Percentiles rank a stretch among this genome's conserved stretches.
Evolutionary conservation across 2,329 filamentous ascomycete species (phyloP).

Genomic region (Rhinocladiella similis): DNA sequence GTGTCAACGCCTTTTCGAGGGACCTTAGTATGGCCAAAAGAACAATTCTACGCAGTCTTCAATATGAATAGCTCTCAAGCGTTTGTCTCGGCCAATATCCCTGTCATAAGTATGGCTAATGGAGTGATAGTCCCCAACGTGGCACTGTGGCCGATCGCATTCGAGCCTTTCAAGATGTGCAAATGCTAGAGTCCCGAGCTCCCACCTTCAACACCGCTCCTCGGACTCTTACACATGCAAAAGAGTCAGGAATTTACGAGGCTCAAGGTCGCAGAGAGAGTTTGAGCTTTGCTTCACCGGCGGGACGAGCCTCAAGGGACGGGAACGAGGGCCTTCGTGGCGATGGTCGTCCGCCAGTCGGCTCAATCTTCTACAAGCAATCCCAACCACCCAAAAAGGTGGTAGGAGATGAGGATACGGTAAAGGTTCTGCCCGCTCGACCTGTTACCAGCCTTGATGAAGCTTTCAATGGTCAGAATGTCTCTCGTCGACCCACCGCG

Average conservation of each 20-base stretch:
- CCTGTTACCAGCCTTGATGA: constrained; percentile 19
- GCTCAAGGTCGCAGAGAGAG: constrained; percentile 10
- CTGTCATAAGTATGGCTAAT: constrained; percentile 2
- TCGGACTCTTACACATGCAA: constrained; percentile 8
- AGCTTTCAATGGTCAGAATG: neutral
- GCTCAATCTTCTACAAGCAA: constrained; percentile 4
- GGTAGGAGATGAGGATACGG: neutral
- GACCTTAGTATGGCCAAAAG: constrained; percentile 12
- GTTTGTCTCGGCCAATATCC: neutral
- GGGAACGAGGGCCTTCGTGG: constrained; percentile 14
- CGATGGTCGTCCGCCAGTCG: constrained; percentile 13
- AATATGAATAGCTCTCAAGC: constrained; percentile 21
- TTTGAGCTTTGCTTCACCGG: constrained; percentile 10
- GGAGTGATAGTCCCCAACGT: constrained; percentile 13
- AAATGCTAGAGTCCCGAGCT: constrained; percentile 9
- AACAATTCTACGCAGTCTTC: constrained; percentile 10
- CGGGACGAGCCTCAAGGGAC: constrained; percentile 9
- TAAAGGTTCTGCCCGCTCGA: constrained; percentile 1
- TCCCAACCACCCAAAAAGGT: neutral
- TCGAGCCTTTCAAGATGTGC: constrained; percentile 26
- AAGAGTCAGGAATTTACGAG: constrained; percentile 5
- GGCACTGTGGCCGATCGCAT: constrained; percentile 29
- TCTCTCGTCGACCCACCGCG: neutral
- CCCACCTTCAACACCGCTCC: constrained; percentile 8
- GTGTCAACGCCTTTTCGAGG: neutral